Evolutionary conservation across 2,329 filamentous ascomycete species (phyloP).

Genomic region (Dactylonectria macrodidyma): DNA sequence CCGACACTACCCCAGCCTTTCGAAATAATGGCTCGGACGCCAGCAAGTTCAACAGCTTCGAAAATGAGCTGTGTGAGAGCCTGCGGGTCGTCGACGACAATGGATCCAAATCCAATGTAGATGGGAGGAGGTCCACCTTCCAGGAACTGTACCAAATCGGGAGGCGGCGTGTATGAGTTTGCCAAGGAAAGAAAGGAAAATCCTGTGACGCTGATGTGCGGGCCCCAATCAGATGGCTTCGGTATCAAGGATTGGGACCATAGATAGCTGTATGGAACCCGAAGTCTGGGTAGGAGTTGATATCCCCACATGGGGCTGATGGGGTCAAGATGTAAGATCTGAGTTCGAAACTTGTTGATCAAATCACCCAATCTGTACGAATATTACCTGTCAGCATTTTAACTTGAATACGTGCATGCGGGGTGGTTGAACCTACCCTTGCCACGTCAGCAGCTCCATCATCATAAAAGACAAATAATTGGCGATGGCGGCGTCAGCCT

Average conservation of each 20-base stretch:
- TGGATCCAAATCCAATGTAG: conserved; percentile 78
- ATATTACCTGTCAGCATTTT: not conserved
- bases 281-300: conserved; percentile 72
- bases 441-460: conserved; percentile 82
- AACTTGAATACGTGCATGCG: not conserved
- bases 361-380: conserved; percentile 71
- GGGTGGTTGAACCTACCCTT: conserved; percentile 62
- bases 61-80: conserved; percentile 71
- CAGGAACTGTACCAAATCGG: conserved; percentile 69
- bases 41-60: conserved; percentile 69
- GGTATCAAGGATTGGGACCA: conserved; percentile 79
- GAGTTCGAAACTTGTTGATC: conserved; percentile 78
- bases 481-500: conserved; percentile 42
- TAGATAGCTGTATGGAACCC: conserved; percentile 78
- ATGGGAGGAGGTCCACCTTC: conserved; percentile 71
- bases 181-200: conserved; percentile 73
- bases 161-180: conserved; percentile 66
- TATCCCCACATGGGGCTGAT: conserved; percentile 78
- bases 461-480: conserved; percentile 56
- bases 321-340: conserved; percentile 73
- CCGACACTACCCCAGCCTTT: conserved; percentile 77
- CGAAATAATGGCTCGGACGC: conserved; percentile 73
- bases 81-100: conserved; percentile 75
- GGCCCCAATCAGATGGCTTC: conserved; percentile 74
- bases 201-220: conserved; percentile 72